phyloP scores from a whole-genome alignment of 768 basidiomycete species.

The Mycena albidolilacea region DNA sequence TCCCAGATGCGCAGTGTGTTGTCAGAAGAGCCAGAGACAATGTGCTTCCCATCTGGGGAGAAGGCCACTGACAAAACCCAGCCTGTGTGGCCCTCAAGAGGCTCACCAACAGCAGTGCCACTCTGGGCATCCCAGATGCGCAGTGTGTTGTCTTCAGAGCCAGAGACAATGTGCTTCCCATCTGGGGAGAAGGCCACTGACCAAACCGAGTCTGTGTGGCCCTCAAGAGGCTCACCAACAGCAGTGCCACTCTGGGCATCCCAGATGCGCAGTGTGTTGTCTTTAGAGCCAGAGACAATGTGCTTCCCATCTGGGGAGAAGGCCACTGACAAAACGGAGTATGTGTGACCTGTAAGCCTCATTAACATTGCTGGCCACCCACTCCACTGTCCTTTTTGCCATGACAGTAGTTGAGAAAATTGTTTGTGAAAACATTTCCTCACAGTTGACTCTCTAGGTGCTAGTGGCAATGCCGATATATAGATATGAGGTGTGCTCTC shows the following conservation, averaged over 20 bases:
- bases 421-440: neutral
- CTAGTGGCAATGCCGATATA: slow-evolving; percentile 11
- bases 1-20: too few species aligned
- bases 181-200: too few species aligned
- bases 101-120: too few species aligned
- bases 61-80: slow-evolving; percentile 11
- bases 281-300: neutral
- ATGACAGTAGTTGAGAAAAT: neutral
- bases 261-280: too few species aligned
- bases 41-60: neutral
- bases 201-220: too few species aligned
- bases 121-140: too few species aligned
- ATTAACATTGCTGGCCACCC: slow-evolving; percentile 3
- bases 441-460: neutral
- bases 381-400: neutral
- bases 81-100: too few species aligned
- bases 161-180: too few species aligned
- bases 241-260: too few species aligned
- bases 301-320: slow-evolving; percentile 13
- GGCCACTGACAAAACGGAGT: neutral
- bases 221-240: too few species aligned
- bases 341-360: slow-evolving; percentile 1
- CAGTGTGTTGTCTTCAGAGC: too few species aligned
- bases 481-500: slow-evolving; percentile 18
- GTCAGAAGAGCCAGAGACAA: too few species aligned